Evolutionary conservation across 2,329 filamentous ascomycete genomes (phyloP), one percentile per base, ranked within the genome.

Genomic region (Exophiala sp.): DNA sequence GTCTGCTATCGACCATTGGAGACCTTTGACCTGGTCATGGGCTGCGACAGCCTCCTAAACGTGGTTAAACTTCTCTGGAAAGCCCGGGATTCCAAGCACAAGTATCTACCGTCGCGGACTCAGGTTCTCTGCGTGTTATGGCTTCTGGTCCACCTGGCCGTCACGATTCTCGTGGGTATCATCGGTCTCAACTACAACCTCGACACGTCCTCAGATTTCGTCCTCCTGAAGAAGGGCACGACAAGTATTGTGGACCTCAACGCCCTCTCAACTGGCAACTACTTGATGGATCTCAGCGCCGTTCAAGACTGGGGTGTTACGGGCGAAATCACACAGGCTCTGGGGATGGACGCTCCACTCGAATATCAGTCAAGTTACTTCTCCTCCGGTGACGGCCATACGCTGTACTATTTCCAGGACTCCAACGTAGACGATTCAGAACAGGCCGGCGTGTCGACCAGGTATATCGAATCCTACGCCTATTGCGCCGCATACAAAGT

Each of bases 161-260:
- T 53, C 18, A 56, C 52, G 3, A 16, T 59, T 8, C 48, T 59
- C 24, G 55, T 58, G n/a, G 57, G 53, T 8, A 54, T 59, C 19
- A 52, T 59, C 21, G 57, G 57, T n/a, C 47, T 59, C 24, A 59
- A 56, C 18, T 59, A 59, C 38, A 57, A 56, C 23, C 27, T 59
- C 24, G 50, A 59, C 16, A 45, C 39, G 2, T 55, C 55, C 6
- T 21, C 18, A 3, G 40, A 50, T 14, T 34, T 30, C 42, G 43
- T 53, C 2, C 35, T 52, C 23, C 21, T 21, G 3, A 44, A 24
- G n/a, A 49, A 27, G 23, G 57, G 57, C 22, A 45, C 14, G 13
- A 34, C 48, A 34, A 56, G 46, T 37, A 53, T 59, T 11, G 19
- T 55, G 24, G 50, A 56, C 24, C 24, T 59, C 35, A 30, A 55